Conservation (phyloP, 805 yeast species). For the Metschnikowia henanensis region DNA sequence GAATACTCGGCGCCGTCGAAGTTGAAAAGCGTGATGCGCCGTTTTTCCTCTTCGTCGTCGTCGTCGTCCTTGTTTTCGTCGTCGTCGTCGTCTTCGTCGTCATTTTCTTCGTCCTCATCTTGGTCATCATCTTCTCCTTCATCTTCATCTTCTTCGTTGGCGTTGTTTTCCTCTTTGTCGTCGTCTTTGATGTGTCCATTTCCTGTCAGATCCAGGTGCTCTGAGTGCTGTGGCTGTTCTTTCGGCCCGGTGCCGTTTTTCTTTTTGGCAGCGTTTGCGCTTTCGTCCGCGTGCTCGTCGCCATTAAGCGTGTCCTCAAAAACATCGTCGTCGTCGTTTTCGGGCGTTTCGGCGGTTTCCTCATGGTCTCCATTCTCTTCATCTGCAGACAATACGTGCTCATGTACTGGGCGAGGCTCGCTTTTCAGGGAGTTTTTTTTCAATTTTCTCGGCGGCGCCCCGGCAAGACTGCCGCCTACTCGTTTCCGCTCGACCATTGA, state of each 20-base stretch:
- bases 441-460: slow-evolving; percentile 23
- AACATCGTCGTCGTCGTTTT: slow-evolving; percentile 9
- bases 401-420: too few species aligned
- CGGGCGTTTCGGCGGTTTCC: slow-evolving; percentile 6
- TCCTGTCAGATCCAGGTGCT: slow-evolving; percentile 30
- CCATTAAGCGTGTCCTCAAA: slow-evolving; percentile 15
- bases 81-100: slow-evolving; percentile 32
- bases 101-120: slow-evolving; percentile 10
- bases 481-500: slow-evolving; percentile 38
- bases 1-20: slow-evolving; percentile 80
- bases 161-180: slow-evolving; percentile 14
- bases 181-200: slow-evolving; percentile 32
- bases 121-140: slow-evolving; percentile 8
- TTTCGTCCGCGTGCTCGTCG: slow-evolving; percentile 17
- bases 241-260: not conserved
- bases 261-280: slow-evolving; percentile 23
- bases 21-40: slow-evolving; percentile 48
- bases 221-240: too few species aligned
- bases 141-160: slow-evolving; percentile 4
- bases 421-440: slow-evolving; percentile 19
- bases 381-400: too few species aligned
- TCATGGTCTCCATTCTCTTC: slow-evolving; percentile 18
- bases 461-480: slow-evolving; percentile 24
- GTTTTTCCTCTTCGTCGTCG: slow-evolving; percentile 43
- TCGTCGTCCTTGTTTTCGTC: slow-evolving; percentile 46